These are phyloP conservation scores for Beauveria sp. DNA, from an alignment of 2,329 filamentous ascomycete species.

Conservation along the genomic window DNA sequence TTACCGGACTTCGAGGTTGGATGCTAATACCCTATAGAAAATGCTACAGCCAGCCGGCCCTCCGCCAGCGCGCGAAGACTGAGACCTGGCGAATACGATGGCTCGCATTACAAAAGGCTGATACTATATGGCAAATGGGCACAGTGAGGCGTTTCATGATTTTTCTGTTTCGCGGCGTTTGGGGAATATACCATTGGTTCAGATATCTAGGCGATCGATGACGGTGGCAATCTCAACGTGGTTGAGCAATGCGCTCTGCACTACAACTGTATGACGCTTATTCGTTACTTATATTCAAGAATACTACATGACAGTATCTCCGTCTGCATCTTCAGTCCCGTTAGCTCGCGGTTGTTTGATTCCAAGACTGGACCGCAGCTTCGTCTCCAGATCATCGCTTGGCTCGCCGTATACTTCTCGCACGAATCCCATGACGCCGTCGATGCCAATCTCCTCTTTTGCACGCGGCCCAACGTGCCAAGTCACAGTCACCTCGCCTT, in stretches of 20 bases:
- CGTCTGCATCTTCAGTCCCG: constrained; percentile 18
- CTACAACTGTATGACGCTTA: background rate
- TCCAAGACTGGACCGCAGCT: constrained; percentile 54
- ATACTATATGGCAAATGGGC: background rate
- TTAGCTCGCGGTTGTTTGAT: constrained; percentile 27
- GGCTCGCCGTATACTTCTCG: constrained; percentile 49
- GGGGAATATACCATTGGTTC: constrained; percentile 18
- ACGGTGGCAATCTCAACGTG: background rate
- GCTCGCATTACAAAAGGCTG: background rate
- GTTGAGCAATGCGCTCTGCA: background rate
- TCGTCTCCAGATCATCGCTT: constrained; percentile 48
- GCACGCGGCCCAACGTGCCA: constrained; percentile 82
- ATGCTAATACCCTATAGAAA: constrained; percentile 38
- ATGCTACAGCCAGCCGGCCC: constrained; percentile 58
- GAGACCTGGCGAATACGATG: constrained; percentile 14
- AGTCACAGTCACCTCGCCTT: constrained; percentile 68
- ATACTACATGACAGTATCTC: constrained; percentile 11
- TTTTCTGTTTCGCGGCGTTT: constrained; percentile 17
- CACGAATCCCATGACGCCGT: constrained; percentile 65
- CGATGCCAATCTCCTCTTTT: constrained; percentile 74
- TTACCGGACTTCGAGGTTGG: no score
- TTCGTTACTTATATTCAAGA: background rate
- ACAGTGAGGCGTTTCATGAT: constrained; percentile 6
- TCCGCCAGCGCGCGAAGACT: constrained; percentile 48
- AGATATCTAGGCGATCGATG: background rate